phyloP scores from a whole-genome alignment of 2,329 filamentous ascomycete species.

The Trichophaea hybrida region DNA sequence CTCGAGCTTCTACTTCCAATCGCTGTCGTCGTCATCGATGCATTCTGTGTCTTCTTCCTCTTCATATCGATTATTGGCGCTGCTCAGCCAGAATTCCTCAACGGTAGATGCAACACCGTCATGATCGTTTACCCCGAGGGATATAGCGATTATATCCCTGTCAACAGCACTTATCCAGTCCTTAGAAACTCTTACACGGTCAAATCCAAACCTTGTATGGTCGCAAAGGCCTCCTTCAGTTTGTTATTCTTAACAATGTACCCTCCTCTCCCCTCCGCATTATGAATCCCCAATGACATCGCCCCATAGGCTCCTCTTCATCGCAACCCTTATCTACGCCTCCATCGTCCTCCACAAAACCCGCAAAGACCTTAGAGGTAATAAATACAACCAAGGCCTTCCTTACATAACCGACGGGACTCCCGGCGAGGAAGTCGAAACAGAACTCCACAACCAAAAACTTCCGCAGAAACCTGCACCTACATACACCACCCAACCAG shows the following conservation, averaged over 20 bases:
- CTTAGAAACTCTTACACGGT: neutral
- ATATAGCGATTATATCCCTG: neutral
- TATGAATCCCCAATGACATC: too few relatives aligned
- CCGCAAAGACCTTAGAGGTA: neutral
- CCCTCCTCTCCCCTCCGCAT: too few relatives aligned
- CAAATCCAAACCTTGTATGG: neutral
- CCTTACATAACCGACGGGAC: neutral
- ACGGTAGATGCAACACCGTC: neutral
- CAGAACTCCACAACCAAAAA: neutral
- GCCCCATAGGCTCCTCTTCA: neutral
- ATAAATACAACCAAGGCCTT: neutral
- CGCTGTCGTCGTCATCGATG: neutral
- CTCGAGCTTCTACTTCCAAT: neutral
- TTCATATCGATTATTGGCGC: neutral
- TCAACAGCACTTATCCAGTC: neutral
- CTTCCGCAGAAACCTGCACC: neutral
- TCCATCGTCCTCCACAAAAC: conserved; percentile 2
- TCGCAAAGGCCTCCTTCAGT: neutral
- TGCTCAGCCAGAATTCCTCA: neutral
- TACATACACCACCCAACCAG: neutral
- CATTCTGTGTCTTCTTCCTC: neutral
- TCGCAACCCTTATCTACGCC: neutral
- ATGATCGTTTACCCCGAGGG: neutral
- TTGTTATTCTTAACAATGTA: too few relatives aligned
- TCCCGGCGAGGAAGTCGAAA: neutral